Evolutionary conservation across 2,329 filamentous ascomycete species (phyloP).

Genomic region (Rhinocladiella similis): DNA sequence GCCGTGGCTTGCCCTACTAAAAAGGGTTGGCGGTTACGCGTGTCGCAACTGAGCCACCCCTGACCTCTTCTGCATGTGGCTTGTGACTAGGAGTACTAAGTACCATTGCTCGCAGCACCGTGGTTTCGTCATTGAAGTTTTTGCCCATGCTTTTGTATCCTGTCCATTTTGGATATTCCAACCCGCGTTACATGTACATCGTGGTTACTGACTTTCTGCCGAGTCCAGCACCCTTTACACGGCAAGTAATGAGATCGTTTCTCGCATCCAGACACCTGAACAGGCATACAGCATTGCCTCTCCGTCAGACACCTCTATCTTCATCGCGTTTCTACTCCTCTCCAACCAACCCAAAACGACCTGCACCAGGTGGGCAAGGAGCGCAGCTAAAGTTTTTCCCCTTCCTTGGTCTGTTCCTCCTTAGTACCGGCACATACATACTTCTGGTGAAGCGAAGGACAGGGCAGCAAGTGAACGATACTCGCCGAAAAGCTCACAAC

Average conservation of each 20-base stretch:
- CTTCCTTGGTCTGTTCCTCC: constrained; percentile 45
- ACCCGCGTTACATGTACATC: neutral
- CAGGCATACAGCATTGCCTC: constrained; percentile 7
- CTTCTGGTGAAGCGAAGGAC: constrained; percentile 50
- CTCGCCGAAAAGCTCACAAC: constrained; percentile 33
- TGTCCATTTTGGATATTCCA: no score
- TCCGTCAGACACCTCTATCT: neutral
- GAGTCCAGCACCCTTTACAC: neutral
- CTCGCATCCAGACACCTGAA: neutral
- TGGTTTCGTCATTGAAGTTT: constrained; percentile 10
- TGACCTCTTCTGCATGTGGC: no score
- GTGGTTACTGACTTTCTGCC: neutral
- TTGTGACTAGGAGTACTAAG: no score
- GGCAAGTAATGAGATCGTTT: constrained; percentile 17
- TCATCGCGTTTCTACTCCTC: constrained; percentile 14
- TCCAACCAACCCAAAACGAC: constrained; percentile 10
- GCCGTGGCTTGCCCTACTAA: no score
- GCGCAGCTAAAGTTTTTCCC: constrained; percentile 36
- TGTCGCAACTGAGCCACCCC: neutral
- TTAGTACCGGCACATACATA: constrained; percentile 52
- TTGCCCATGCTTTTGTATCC: neutral
- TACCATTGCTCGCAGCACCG: no score
- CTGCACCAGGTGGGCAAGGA: constrained; percentile 23
- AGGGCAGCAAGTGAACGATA: constrained; percentile 24
- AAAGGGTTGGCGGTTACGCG: neutral